phyloP scores from a whole-genome alignment of 495 filamentous ascomycete species.

The Thermothielavioides terrestris region DNA sequence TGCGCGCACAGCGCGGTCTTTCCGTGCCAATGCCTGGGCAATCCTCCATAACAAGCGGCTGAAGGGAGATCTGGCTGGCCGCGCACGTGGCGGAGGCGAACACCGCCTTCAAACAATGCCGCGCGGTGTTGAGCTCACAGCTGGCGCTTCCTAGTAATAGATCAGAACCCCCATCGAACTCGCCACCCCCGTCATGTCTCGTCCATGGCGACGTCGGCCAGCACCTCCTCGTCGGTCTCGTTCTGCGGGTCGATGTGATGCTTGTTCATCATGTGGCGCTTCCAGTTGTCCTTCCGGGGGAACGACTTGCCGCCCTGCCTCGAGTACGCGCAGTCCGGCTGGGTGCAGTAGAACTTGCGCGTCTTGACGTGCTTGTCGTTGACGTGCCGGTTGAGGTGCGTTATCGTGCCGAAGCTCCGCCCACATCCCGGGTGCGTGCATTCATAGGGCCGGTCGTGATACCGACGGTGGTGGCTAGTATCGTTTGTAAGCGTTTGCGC shows the following conservation, averaged over 20 bases:
- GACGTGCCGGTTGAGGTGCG: conserved; percentile 43
- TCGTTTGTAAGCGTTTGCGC: neutral
- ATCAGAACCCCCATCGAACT: no score
- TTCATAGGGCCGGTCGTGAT: conserved; percentile 40
- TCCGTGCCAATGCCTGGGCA: neutral
- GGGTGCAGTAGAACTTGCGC: conserved; percentile 41
- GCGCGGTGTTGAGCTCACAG: no score
- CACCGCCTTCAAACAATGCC: no score
- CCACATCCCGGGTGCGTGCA: conserved; percentile 34
- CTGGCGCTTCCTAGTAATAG: no score
- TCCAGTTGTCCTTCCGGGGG: conserved; percentile 46
- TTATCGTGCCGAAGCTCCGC: conserved; percentile 44
- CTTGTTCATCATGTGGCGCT: conserved; percentile 43
- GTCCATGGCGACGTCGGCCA: conserved; percentile 19
- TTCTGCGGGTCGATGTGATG: conserved; percentile 27
- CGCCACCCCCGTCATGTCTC: neutral
- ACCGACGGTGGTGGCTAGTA: conserved; percentile 38
- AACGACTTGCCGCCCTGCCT: conserved; percentile 39
- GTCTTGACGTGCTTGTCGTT: conserved; percentile 44
- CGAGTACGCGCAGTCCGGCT: conserved; percentile 38
- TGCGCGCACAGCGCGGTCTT: neutral
- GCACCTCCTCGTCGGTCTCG: conserved; percentile 22
- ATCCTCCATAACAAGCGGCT: neutral
- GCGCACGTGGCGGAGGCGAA: no score
- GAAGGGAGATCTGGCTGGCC: neutral